Conservation (phyloP, 2,329 filamentous ascomycete species). For the Sclerotiophoma versabilis region DNA sequence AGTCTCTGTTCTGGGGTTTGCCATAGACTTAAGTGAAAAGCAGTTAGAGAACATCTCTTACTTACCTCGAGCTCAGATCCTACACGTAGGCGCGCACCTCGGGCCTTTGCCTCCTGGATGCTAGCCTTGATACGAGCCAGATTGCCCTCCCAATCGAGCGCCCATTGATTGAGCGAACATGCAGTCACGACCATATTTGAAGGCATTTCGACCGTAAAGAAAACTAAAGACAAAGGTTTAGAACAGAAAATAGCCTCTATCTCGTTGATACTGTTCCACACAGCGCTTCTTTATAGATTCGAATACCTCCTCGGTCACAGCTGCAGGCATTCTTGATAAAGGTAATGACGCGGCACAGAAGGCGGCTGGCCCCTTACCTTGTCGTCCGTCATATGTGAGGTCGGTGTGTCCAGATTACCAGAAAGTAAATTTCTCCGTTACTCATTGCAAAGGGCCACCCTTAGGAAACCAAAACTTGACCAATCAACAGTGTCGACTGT, state of each 20-base stretch:
- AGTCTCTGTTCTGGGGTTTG: not conserved
- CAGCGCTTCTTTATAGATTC: not conserved
- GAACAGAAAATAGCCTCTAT: not conserved
- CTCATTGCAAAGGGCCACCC: not conserved
- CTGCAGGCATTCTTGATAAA: not conserved
- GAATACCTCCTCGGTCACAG: not conserved
- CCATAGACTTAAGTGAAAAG: too few relatives aligned
- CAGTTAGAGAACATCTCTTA: slow-evolving; percentile 52
- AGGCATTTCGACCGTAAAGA: not conserved
- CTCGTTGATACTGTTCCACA: not conserved
- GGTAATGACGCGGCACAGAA: not conserved
- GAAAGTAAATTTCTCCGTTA: not conserved
- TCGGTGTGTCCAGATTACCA: not conserved
- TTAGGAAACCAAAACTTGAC: not conserved
- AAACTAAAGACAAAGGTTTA: not conserved
- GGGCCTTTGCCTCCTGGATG: slow-evolving; percentile 64
- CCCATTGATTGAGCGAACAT: slow-evolving; percentile 37
- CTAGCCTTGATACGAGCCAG: slow-evolving; percentile 67
- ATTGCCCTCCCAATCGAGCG: slow-evolving; percentile 60
- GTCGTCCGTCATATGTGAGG: not conserved
- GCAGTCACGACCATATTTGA: not conserved
- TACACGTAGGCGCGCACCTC: not conserved
- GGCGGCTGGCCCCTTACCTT: not conserved
- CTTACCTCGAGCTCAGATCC: not conserved
- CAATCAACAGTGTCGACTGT: not conserved